Base-by-base conservation (phyloP, 768 basidiomycete genomes). In the Gloeopeniophorella convolvens region DNA sequence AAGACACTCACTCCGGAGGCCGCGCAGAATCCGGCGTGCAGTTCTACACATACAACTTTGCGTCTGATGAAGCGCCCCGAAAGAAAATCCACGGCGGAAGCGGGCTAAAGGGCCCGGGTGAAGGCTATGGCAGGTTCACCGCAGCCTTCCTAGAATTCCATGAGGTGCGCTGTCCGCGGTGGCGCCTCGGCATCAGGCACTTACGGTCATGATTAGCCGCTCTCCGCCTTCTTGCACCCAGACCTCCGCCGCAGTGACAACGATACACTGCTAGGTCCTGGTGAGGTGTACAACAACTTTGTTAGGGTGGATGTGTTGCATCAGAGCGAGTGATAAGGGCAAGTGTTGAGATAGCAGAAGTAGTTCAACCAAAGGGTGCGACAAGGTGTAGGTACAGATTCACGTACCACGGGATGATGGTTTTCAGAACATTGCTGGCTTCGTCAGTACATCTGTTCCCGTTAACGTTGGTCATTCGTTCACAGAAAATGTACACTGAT, bases 41-140 rank as follows among this genome's bases (percentile, higher is more conserved):
- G 76, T 81, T 86, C 58, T 88, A 88, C 62, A 75, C 83, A 3
- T 80, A 82, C 60, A 78, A 75, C 42, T 66, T 76, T 46, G 68
- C 79, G 12, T 65, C 73, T 41, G 62, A 66, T 15, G 72, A 70
- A 13, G 79, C 76, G 13, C 76, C 79, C 27, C 73, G 82, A 37
- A 87, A 88, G 72, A 78, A 75, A 63, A 82, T 85, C 30, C 86
- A 89, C 59, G 85, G 85, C 15, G 85, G 85, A 2, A 78, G 77
- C n/a, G 84, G 84, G 20, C 65, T 68, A 16, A 65, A 62, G 41
- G 78, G 71, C 21, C 62, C 72, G 18, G 77, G 80, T 5, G 87
- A 88, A 60, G 66, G 69, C 33, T 40, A 32, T 48, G 43, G 23
- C n/a, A 26, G 33, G n/a, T 16, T 15, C 30, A 12, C 24, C 15